Evolutionary conservation across 2,329 filamentous ascomycete species (phyloP), one percentile per base, ranked within the genome.

Genomic region (Botryotinia convoluta): DNA sequence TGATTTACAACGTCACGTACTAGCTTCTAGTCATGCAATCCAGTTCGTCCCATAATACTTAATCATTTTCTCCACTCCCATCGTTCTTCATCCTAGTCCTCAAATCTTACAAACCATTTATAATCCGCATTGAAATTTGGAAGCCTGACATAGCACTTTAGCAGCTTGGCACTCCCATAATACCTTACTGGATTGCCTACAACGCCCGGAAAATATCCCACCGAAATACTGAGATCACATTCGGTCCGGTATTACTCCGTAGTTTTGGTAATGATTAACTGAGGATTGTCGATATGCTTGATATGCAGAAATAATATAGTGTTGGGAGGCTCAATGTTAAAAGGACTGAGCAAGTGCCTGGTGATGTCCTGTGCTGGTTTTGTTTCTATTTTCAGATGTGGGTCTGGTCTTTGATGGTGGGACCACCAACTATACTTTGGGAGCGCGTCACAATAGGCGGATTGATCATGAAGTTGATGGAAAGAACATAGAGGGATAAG

Each of bases 311-410:
- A 29, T 48, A 45, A 48, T 26, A 48, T 48, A 65, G 29, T 42
- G 5, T 65, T 48, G 44, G 32, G 22, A 48, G 63, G 44, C 63
- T n/a, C 44, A 67, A 62, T 62, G 60, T 59, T 35, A 54, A 29
- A 54, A n/a, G n/a, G 26, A 57, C 32, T n/a, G 61, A 29, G 61
- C 61, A 63, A 42, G 39, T 44, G 61, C 37, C 61, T 29, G 5
- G 3, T 0, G 4, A 44, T 64, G 61, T 64, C 5, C 61, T 22
- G 61, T 45, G 39, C 61, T 64, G n/a, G 0, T 44, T 29, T 64
- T 45, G 39, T 45, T 64, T 64, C 61, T 64, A 64, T 64, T 64
- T 64, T 42, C 42, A 45, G 61, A 64, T 32, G n/a, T 63, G 61
- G 39, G 61, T 44, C n/a, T 32, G 35, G 18, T 44, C 39, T 63